Evolutionary conservation across 2,329 filamentous ascomycete genomes (phyloP).

Genomic region (Diplodia mutila): DNA sequence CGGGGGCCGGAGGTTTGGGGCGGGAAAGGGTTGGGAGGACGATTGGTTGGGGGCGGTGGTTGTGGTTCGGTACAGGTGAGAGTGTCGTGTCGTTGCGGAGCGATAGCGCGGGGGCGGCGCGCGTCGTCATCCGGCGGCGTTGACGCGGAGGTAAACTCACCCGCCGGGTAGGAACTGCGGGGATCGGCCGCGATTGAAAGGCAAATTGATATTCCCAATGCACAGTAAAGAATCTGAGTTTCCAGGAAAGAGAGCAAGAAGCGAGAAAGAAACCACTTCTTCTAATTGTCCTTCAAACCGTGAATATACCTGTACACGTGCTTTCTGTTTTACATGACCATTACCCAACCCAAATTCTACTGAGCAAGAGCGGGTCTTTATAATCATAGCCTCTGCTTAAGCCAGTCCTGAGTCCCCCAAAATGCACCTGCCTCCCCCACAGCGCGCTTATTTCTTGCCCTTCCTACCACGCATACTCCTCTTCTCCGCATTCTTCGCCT

Average conservation of each 20-base stretch:
- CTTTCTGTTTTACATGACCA: constrained; percentile 15
- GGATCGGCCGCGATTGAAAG: background rate
- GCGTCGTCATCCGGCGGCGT: constrained; percentile 6
- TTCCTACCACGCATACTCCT: constrained; percentile 48
- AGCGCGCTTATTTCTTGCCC: constrained; percentile 18
- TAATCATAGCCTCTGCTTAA: background rate
- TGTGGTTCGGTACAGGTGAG: constrained; percentile 1
- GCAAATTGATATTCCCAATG: no score
- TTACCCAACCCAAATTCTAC: background rate
- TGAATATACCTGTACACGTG: background rate
- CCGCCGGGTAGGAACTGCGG: background rate
- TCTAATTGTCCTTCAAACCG: background rate
- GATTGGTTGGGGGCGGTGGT: background rate
- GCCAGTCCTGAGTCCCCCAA: background rate
- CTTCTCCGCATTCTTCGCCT: constrained; percentile 57
- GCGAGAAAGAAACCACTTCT: background rate
- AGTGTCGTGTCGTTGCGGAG: background rate
- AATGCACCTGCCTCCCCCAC: background rate
- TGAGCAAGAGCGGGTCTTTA: background rate
- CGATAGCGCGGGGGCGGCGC: constrained; percentile 1
- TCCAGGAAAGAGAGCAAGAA: background rate
- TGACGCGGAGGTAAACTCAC: constrained; percentile 3
- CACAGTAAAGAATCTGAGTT: no score
- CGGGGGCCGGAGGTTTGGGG: background rate
- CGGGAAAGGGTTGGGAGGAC: background rate